phyloP scores from a whole-genome alignment of 2,329 filamentous ascomycete species.

The Scytalidium lignicola region DNA sequence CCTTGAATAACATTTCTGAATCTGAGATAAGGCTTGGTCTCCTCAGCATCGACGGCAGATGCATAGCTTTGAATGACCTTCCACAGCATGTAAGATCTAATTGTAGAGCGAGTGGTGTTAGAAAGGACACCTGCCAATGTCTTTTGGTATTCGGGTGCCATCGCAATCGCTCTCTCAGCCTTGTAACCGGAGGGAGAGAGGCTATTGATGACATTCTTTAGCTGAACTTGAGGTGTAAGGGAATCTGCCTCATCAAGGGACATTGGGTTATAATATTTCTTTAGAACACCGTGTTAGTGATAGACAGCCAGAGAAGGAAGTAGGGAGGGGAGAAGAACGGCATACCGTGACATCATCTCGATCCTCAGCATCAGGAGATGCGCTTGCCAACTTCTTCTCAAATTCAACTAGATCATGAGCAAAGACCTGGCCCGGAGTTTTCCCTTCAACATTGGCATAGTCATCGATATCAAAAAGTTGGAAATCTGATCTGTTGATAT shows the following conservation, averaged over 20 bases:
- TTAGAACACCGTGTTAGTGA: conserved; percentile 10
- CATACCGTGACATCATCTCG: conserved; percentile 53
- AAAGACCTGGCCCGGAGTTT: conserved; percentile 9
- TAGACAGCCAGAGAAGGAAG: neutral
- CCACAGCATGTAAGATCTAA: conserved; percentile 62
- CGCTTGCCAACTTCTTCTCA: conserved; percentile 55
- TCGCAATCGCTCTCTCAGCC: conserved; percentile 50
- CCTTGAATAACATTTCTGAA: conserved; percentile 58
- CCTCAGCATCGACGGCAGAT: conserved; percentile 51
- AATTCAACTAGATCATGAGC: conserved; percentile 46
- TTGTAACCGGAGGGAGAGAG: conserved; percentile 47
- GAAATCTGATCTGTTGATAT: conserved; percentile 6
- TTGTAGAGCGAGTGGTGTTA: conserved; percentile 45
- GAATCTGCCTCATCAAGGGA: conserved; percentile 48
- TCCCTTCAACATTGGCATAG: conserved; percentile 8
- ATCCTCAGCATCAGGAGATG: conserved; percentile 53
- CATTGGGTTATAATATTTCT: conserved; percentile 62
- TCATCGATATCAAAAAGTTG: neutral
- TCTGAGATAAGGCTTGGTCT: conserved; percentile 51
- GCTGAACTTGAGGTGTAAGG: conserved; percentile 50
- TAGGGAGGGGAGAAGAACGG: neutral
- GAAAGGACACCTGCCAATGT: conserved; percentile 51
- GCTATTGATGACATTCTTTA: conserved; percentile 45
- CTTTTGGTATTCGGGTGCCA: conserved; percentile 55
- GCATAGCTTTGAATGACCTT: conserved; percentile 52